Conservation (phyloP, 768 basidiomycete species). For the Pisolithus tinctorius region DNA sequence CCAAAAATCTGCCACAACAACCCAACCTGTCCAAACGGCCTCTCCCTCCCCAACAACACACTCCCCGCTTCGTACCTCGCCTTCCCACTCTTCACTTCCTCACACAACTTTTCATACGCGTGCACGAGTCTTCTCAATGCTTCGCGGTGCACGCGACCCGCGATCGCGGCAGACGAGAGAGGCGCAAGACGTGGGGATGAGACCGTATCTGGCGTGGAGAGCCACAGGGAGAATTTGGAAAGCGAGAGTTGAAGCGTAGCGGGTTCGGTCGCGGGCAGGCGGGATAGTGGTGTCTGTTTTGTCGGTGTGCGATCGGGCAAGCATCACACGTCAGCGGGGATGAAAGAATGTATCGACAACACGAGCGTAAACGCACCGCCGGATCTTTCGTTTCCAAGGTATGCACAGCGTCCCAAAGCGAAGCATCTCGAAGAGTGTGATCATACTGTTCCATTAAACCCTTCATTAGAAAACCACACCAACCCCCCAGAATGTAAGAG, state of each 20-base stretch:
- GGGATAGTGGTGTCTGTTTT: constrained; percentile 66
- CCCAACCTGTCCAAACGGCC: constrained; percentile 76
- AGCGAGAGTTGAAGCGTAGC: constrained; percentile 57
- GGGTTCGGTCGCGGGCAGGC: constrained; percentile 54
- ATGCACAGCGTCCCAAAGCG: constrained; percentile 19
- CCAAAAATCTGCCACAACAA: constrained; percentile 76
- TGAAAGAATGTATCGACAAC: neutral
- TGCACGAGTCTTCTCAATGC: constrained; percentile 62
- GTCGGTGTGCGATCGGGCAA: neutral
- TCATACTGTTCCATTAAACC: constrained; percentile 6
- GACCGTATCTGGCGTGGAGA: constrained; percentile 74
- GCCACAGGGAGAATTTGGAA: constrained; percentile 73
- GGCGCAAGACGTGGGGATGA: constrained; percentile 74
- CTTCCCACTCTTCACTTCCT: constrained; percentile 58
- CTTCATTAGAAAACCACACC: no score
- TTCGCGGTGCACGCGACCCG: constrained; percentile 65
- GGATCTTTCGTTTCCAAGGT: neutral
- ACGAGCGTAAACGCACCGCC: no score
- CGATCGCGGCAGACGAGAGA: constrained; percentile 60
- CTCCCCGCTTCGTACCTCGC: constrained; percentile 82
- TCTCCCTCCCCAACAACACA: constrained; percentile 74
- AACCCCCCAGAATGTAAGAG: no score
- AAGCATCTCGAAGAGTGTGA: constrained; percentile 22
- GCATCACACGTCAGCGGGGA: no score
- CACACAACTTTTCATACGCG: constrained; percentile 70